A percentile compares a stretch with the other conserved stretches of the same genome.
These are phyloP conservation scores for Rhododendron ovatum DNA, from an alignment of 148 eudicot species.

Conservation along the genomic window DNA sequence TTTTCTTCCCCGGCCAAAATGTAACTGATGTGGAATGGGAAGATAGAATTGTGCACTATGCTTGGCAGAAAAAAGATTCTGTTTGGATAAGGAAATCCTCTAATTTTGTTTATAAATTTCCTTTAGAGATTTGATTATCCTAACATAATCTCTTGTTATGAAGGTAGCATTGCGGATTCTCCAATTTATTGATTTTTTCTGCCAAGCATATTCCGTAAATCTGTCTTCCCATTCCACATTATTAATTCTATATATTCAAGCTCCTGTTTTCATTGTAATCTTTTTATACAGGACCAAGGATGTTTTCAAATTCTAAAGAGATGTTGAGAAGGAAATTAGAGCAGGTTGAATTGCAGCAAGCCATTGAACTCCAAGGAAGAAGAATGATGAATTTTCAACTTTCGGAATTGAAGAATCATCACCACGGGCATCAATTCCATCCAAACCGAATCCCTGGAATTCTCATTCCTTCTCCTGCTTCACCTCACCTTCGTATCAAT, in stretches of 20 bases:
- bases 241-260: not conserved
- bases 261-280: not conserved
- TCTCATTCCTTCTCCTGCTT: slow-evolving; percentile 24
- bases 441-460: slow-evolving; percentile 18
- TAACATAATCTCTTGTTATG: not conserved
- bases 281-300: slow-evolving; percentile 52
- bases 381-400: slow-evolving; percentile 77
- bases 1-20: not conserved
- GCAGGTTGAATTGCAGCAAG: slow-evolving; percentile 72
- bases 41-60: not conserved
- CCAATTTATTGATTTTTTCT: not conserved
- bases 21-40: not conserved
- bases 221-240: not conserved
- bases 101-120: not conserved
- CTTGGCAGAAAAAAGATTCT: not conserved
- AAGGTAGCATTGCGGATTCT: not conserved
- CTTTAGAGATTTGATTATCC: not conserved
- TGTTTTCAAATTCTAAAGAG: slow-evolving; percentile 55
- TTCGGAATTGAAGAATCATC: slow-evolving; percentile 52
- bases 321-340: slow-evolving; percentile 66
- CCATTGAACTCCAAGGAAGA: slow-evolving; percentile 73
- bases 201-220: not conserved
- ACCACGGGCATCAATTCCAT: slow-evolving; percentile 33
- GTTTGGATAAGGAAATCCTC: not conserved
- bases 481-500: slow-evolving; percentile 13